Percentiles rank a stretch among this genome's conserved stretches.
phyloP scores from a whole-genome alignment of 306 rosid genomes.

The Dalbergia oliveri region DNA sequence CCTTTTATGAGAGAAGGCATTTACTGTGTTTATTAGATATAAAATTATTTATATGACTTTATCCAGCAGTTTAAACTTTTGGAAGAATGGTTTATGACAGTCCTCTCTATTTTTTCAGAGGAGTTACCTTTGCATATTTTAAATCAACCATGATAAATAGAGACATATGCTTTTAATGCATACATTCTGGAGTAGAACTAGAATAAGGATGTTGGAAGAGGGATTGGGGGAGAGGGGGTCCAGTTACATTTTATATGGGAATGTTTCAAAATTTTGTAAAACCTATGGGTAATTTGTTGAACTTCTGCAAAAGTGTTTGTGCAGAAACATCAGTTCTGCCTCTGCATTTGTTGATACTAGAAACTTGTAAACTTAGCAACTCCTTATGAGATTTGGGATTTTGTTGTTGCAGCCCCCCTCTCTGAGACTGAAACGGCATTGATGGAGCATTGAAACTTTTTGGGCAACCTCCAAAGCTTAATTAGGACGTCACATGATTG shows the following conservation, averaged over 20 bases:
- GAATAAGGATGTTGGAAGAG: slow-evolving; percentile 24
- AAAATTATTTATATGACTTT: too few species aligned
- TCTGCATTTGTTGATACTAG: not conserved
- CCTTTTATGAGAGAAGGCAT: not conserved
- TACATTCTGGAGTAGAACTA: slow-evolving; percentile 4
- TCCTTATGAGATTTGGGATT: slow-evolving; percentile 15
- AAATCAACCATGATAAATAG: not conserved
- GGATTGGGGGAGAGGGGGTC: not conserved
- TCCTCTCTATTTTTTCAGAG: not conserved
- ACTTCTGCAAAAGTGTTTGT: not conserved
- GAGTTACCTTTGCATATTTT: slow-evolving; percentile 6
- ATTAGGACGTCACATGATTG: slow-evolving; percentile 36
- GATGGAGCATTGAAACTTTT: slow-evolving; percentile 82
- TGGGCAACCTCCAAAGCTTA: slow-evolving; percentile 43
- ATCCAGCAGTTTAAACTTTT: too few species aligned
- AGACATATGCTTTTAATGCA: slow-evolving; percentile 1
- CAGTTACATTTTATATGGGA: not conserved
- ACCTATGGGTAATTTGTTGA: not conserved
- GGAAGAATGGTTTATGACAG: not conserved
- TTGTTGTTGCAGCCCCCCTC: slow-evolving; percentile 85
- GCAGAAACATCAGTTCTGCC: not conserved
- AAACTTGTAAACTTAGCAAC: slow-evolving; percentile 8
- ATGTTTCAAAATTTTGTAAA: not conserved
- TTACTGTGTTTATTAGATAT: not conserved
- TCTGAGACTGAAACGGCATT: slow-evolving; percentile 95